Percentiles rank a stretch among this genome's conserved stretches.
Conservation (phyloP, 2,329 filamentous ascomycete species). For the Ustulina deusta region DNA sequence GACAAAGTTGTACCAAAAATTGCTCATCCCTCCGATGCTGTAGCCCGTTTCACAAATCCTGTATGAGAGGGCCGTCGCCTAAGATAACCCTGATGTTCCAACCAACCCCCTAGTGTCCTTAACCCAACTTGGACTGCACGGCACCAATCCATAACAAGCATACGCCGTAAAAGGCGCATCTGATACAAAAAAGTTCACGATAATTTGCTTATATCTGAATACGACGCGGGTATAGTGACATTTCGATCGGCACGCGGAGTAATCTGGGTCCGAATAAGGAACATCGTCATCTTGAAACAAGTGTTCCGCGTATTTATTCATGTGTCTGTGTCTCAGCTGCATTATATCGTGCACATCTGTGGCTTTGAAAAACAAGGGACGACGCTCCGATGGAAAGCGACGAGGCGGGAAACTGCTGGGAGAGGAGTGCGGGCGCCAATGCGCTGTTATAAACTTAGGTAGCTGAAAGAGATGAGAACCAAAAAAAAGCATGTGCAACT, state of each 20-base stretch:
- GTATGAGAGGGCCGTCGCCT: constrained; percentile 2
- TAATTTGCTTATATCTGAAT: constrained; percentile 11
- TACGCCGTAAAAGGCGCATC: background rate
- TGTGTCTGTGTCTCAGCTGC: constrained; percentile 14
- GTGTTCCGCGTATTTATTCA: constrained; percentile 8
- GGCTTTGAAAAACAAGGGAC: background rate
- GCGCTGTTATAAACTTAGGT: constrained; percentile 8
- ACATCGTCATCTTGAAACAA: background rate
- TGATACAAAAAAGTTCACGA: background rate
- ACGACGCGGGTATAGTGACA: background rate
- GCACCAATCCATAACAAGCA: background rate
- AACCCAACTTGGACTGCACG: background rate
- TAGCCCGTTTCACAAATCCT: constrained; percentile 25
- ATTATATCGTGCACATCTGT: constrained; percentile 2
- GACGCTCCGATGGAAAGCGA: constrained; percentile 5
- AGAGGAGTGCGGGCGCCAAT: background rate
- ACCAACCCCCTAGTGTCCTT: background rate
- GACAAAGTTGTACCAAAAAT: constrained; percentile 11
- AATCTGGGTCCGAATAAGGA: background rate
- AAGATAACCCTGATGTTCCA: constrained; percentile 7
- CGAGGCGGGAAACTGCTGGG: background rate
- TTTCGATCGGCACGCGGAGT: constrained; percentile 8
- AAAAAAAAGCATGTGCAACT: constrained; percentile 6
- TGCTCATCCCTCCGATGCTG: constrained; percentile 18
- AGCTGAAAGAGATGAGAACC: constrained; percentile 13